phyloP scores from a whole-genome alignment of 2,329 filamentous ascomycete genomes.

The Capronia coronata region DNA sequence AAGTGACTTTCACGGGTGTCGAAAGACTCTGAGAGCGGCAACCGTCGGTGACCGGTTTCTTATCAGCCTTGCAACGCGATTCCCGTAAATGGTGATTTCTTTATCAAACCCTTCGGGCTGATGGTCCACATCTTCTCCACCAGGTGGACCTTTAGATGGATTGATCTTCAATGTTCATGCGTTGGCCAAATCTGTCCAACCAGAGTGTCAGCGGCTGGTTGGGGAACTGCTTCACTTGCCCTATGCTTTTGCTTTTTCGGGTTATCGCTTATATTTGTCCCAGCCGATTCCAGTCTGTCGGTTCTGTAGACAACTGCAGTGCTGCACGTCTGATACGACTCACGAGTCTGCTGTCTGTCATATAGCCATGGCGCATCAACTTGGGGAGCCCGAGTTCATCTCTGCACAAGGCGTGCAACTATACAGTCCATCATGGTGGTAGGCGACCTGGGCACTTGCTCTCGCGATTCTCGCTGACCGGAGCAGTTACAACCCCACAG shows the following conservation, averaged over 20 bases:
- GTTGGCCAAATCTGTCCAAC: background rate
- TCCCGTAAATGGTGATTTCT: background rate
- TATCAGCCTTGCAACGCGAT: background rate
- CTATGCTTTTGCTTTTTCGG: background rate
- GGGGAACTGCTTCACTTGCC: no score
- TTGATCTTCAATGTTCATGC: background rate
- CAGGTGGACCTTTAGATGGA: background rate
- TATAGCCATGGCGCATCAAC: background rate
- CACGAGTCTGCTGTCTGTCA: background rate
- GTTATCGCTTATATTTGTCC: background rate
- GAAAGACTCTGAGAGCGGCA: background rate
- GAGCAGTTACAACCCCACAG: background rate
- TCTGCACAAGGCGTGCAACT: conserved; percentile 1
- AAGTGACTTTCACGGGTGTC: background rate
- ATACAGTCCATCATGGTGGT: conserved; percentile 1
- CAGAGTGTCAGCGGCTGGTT: background rate
- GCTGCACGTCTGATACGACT: background rate
- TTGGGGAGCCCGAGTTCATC: background rate
- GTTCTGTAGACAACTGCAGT: no score
- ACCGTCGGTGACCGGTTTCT: background rate
- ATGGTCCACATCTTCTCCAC: background rate
- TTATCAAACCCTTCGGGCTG: background rate
- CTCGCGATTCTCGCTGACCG: no score
- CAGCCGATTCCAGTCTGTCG: background rate
- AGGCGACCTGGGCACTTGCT: no score